These are phyloP conservation scores for Glebionis coronaria DNA, from an alignment of 129 eudicot genomes.

Conservation along the genomic window DNA sequence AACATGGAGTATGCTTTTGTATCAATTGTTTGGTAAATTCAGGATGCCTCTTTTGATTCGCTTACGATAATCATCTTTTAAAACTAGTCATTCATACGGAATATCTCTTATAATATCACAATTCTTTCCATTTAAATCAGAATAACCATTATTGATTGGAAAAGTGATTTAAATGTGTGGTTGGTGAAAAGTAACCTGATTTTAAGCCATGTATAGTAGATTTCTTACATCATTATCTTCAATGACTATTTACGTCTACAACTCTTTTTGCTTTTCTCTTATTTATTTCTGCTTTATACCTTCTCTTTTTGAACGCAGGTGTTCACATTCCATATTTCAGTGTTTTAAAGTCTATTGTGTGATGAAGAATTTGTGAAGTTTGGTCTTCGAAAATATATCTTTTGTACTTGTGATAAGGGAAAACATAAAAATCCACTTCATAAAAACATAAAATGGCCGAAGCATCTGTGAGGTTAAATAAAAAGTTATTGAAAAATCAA, in stretches of 20 bases:
- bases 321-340: slow-evolving; percentile 50
- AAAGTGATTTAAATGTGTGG: not conserved
- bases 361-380: slow-evolving; percentile 43
- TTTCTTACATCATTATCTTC: not conserved
- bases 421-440: slow-evolving; percentile 38
- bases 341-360: slow-evolving; percentile 50
- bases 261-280: not conserved
- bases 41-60: slow-evolving; percentile 4
- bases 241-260: no score
- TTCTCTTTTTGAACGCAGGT: slow-evolving; percentile 20
- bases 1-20: slow-evolving; percentile 7
- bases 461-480: slow-evolving; percentile 38
- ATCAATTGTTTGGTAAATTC: not conserved
- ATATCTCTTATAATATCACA: not conserved
- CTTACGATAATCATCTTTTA: not conserved
- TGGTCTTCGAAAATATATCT: slow-evolving; percentile 30
- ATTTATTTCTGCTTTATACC: not conserved
- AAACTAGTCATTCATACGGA: not conserved
- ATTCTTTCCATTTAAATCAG: not conserved
- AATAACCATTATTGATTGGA: not conserved
- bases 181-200: no score
- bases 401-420: slow-evolving; percentile 30
- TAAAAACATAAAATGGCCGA: slow-evolving; percentile 55
- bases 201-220: no score
- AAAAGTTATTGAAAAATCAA: slow-evolving; percentile 47